Evolutionary conservation across 805 yeast genomes (phyloP).

Genomic region (Starmerella ratchasimensis): DNA sequence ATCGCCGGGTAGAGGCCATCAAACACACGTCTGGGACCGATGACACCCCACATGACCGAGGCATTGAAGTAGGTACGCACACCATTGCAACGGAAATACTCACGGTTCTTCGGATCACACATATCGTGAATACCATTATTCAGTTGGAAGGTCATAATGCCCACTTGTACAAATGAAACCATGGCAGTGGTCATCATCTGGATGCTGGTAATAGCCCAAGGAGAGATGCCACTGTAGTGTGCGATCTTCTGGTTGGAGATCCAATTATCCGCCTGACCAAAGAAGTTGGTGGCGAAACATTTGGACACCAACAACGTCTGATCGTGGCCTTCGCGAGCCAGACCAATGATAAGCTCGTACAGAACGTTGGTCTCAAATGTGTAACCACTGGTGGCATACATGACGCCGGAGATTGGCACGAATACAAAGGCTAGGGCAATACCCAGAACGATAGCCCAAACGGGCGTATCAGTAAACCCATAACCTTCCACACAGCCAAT

Average conservation of each 20-base stretch:
- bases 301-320: constrained; percentile 39
- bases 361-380: constrained; percentile 38
- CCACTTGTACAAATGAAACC: constrained; percentile 22
- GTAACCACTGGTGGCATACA: constrained; percentile 38
- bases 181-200: constrained; percentile 26
- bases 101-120: constrained; percentile 21
- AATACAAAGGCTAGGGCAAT: constrained; percentile 38
- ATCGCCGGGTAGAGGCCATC: constrained; percentile 45
- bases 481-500: constrained; percentile 32
- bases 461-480: constrained; percentile 35
- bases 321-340: constrained; percentile 44
- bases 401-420: constrained; percentile 37
- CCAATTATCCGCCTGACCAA: constrained; percentile 48
- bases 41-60: constrained; percentile 32
- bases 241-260: constrained; percentile 41
- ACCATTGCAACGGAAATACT: constrained; percentile 27
- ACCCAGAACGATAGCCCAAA: constrained; percentile 46
- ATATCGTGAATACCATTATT: constrained; percentile 25
- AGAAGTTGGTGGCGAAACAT: constrained; percentile 44
- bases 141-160: constrained; percentile 26
- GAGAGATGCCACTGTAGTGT: constrained; percentile 47
- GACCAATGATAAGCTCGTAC: constrained; percentile 38
- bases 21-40: constrained; percentile 33
- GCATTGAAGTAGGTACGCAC: constrained; percentile 37
- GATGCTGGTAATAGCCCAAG: constrained; percentile 42